Evolutionary conservation across 176 grass and related monocot species (phyloP), one percentile per base, ranked within the genome.

Genomic region (Secale cereale): DNA sequence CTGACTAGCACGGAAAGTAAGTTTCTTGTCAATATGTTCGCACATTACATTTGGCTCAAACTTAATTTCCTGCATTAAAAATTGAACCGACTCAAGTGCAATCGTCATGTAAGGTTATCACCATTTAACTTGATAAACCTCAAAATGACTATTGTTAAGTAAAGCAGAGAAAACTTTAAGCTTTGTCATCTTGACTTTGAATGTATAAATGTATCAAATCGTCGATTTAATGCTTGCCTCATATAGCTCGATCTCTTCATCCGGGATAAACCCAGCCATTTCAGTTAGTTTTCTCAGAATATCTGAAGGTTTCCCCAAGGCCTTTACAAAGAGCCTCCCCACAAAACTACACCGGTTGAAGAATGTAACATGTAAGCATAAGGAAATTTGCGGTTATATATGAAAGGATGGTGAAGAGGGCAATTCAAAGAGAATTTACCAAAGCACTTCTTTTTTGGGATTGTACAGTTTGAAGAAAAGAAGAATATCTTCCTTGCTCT

Each of bases 401-500:
- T 81, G 40, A 37, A 76, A 85, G 30, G 59, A 74, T 46, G 67
- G 27, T 85, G 45, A 76, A 78, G 26, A 76, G 39, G 10, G 56
- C 66, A 76, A 25, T 73, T 57, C 43, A 54, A 85, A 86, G 45
- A 86, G 33, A 72, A 82, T 30, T 59, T 95, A 98, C 96, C 96
- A 36, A 87, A 98, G 83, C 67, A 95, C 86, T 91, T 94, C 85
- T 88, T 92, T 95, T 74, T 95, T 91, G 22, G 93, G 89, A 46
- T 94, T 85, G 86, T 95, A 98, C 73, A 95, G 87, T 83, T 97
- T 97, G 85, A 97, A 94, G 60, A 92, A 97, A 78, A 97, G 88
- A 77, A 98, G 87, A 87, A 98, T 95, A 65, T 98, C 91, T 74
- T 95, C 96, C 78, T 91, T 95, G 40, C 87, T 75, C 85, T 98